phyloP scores from a whole-genome alignment of 1,139 yeast species.

The Kodamaea arcana region DNA sequence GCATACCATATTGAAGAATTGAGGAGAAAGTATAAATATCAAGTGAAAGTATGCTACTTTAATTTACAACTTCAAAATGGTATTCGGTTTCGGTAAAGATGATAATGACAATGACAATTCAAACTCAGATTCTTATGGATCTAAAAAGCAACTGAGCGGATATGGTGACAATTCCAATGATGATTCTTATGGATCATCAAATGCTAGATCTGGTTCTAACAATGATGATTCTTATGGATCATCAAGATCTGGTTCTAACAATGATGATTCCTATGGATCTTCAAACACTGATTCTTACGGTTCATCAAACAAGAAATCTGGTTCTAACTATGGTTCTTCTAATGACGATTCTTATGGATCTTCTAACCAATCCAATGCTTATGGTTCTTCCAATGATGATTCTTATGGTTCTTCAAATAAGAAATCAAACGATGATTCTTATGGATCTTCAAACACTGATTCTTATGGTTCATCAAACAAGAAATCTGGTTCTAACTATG shows the following conservation, averaged over 20 bases:
- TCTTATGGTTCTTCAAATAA: conserved; percentile 11
- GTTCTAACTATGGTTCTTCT: conserved; percentile 10
- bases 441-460: conserved; percentile 11
- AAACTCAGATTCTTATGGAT: conserved; percentile 11
- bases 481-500: conserved; percentile 7
- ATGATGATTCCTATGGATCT: conserved; percentile 9
- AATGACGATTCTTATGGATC: conserved; percentile 9
- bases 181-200: conserved; percentile 8
- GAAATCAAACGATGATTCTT: conserved; percentile 6
- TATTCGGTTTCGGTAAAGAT: conserved; percentile 18
- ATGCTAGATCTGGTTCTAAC: conserved; percentile 8
- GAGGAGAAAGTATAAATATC: neutral
- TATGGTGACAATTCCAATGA: conserved; percentile 9
- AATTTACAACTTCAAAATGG: conserved; percentile 11
- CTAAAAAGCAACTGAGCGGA: conserved; percentile 5
- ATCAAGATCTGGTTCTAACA: too few species aligned
- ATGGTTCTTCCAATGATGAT: conserved; percentile 10
- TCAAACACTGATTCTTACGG: conserved; percentile 9
- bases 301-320: conserved; percentile 9
- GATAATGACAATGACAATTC: conserved; percentile 9
- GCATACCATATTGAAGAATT: neutral
- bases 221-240: conserved; percentile 13
- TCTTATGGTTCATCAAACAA: conserved; percentile 12
- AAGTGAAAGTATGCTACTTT: neutral
- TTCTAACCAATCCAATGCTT: conserved; percentile 5